Base-by-base conservation (phyloP, 257 asterid genomes). In the Penstemon davidsonii region DNA sequence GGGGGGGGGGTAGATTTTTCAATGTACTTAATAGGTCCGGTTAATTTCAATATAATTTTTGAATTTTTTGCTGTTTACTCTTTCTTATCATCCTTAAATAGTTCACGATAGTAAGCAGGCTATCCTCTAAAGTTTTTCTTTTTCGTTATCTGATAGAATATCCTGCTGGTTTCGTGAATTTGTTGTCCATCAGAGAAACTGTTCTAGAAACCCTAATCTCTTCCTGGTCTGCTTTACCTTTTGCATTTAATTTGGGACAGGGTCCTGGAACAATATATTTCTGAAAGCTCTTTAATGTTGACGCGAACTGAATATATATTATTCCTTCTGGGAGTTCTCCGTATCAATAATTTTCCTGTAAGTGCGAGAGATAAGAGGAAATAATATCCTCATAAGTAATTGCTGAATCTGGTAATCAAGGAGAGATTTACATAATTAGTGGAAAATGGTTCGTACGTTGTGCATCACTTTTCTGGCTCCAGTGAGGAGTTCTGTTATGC, bases 51-150 rank as follows among this genome's bases (percentile, higher is more conserved):
- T 52, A 13, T 7, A 4, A 46, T 43, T 49, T 43, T 39, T 66
- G 11, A 42, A 42, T 4, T n/a, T n/a, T 42, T 7, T 6, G 13
- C 9, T 37, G 40, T 42, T 41, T 67, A 25, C n/a, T 51, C 3
- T 53, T 64, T 65, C 65, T 52, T 56, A 62, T 57, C 67, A 33
- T 39, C 55, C 38, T 36, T n/a, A 54, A 57, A 60, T 56, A 18
- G 74, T 38, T 46, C 37, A n/a, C 47, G 75, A 13, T 10, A 65
- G 64, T 4, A 42, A 60, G 46, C 42, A 46, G 64, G 40, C 51
- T 66, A 43, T 13, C 52, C 36, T 25, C 46, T 55, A 5, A 6
- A 25, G 25, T 43, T 62, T 61, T 45, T 8, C 13, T 11, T 1
- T 4, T 45, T 13, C 11, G 3, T 62, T 40, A 36, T 19, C 61